Evolutionary conservation across 139 green algal genomes (phyloP), one percentile per base, ranked within the genome.

Genomic region (Coelastrella sp.): DNA sequence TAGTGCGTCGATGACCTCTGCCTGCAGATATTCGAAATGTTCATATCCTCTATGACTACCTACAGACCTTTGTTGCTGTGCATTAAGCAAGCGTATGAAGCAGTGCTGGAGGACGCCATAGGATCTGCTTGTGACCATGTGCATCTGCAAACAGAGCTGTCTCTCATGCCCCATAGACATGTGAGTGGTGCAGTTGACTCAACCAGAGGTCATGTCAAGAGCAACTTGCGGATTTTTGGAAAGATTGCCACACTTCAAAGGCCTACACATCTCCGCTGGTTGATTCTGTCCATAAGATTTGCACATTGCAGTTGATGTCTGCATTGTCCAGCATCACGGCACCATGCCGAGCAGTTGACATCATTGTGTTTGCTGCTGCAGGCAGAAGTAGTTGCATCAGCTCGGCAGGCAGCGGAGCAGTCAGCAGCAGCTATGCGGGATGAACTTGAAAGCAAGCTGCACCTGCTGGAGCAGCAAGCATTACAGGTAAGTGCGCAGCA

Each of bases 61-160:
- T 83, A 83, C 78, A 70, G 73, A 25, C 85, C 85, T 0, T 27
- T 89, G 72, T 58, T 89, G 73, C 72, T 89, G 72, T 72, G 85
- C 15, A 82, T 89, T 57, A 84, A 89, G 72, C 57, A 70, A 75
- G 85, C 73, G 8, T 89, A 89, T 60, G 85, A 89, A 19, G 57
- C 58, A 22, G 70, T 57, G 19, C 73, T 89, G 11, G 15, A 82
- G 5, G 85, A 89, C 72, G 85, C 85, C 27, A 25, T 75, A 11
- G 73, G 17, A 7, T 83, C 85, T 22, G 72, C 85, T 8, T 83
- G 27, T 66, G 85, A 89, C 12, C 6, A 83, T 65, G 85, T 60
- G 10, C 57, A 89, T 57, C 73, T 89, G n/a, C 72, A 72, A 8
- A 59, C n/a, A 25, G 73, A 89, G 85, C 72, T 89, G 24, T 70